Evolutionary conservation across 1,284 basidiomycete genomes (phyloP).

Genomic region (Naganishia sp.): DNA sequence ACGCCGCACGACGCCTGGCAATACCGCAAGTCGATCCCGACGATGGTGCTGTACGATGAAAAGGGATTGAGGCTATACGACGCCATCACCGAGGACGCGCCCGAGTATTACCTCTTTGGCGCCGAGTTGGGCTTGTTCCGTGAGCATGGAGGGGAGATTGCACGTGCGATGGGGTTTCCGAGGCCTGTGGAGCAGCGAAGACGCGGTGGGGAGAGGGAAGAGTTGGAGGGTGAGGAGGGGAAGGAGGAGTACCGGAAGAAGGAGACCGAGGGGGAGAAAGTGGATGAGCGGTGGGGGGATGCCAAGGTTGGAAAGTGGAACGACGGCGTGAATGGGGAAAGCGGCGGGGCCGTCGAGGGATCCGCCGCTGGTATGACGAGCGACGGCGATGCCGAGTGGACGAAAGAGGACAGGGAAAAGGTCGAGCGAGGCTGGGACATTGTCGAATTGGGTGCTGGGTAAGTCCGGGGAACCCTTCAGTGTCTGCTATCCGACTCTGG

Average conservation of each 20-base stretch:
- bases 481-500: constrained; percentile 9
- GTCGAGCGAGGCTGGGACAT: constrained; percentile 59
- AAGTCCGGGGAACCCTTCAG: constrained; percentile 51
- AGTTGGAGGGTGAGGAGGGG: constrained; percentile 7
- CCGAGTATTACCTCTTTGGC: constrained; percentile 85
- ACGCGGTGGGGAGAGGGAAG: constrained; percentile 50
- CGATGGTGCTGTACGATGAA: constrained; percentile 84
- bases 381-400: constrained; percentile 6
- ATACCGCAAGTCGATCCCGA: constrained; percentile 70
- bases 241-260: background rate
- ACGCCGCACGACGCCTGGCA: constrained; percentile 40
- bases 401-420: constrained; percentile 6
- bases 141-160: constrained; percentile 57
- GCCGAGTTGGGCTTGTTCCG: constrained; percentile 59
- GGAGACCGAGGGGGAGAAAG: background rate
- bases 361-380: background rate
- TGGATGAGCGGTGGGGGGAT: constrained; percentile 56
- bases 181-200: constrained; percentile 54
- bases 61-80: constrained; percentile 63
- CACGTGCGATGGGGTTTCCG: constrained; percentile 56
- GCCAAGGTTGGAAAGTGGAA: constrained; percentile 75
- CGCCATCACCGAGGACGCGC: constrained; percentile 73
- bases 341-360: no score
- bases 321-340: constrained; percentile 57
- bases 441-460: constrained; percentile 86